A percentile compares a stretch with the other conserved stretches of the same genome.
Evolutionary conservation across 192 early-diverging fungal genomes (phyloP).

Genomic region (Mortierella alpina): DNA sequence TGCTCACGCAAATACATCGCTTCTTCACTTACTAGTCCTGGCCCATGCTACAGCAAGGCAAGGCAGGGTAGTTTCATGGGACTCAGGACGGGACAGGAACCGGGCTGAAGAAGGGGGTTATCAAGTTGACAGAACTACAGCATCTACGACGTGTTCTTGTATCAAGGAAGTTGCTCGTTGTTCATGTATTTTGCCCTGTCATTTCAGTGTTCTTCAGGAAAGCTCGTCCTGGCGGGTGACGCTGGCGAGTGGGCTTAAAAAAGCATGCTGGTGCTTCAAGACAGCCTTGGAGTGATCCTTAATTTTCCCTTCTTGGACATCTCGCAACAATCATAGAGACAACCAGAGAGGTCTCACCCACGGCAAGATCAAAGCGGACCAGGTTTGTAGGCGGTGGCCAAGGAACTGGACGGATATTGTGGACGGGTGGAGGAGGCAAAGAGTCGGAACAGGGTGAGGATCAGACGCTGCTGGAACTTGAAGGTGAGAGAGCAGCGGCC

Average conservation of each 20-base stretch:
- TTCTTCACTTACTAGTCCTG: too few species aligned
- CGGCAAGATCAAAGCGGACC: conserved; percentile 30
- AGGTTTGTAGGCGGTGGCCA: conserved; percentile 16
- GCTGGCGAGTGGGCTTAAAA: conserved; percentile 23
- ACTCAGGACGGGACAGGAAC: too few species aligned
- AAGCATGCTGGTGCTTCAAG: conserved; percentile 5
- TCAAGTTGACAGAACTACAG: too few species aligned
- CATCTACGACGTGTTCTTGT: too few species aligned
- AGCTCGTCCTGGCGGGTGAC: too few species aligned
- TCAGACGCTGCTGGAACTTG: conserved; percentile 27
- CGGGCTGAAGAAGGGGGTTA: too few species aligned
- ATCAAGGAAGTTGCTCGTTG: too few species aligned
- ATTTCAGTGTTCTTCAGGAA: too few species aligned
- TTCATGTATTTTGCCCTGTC: too few species aligned
- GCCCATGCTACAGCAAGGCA: too few species aligned
- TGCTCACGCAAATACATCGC: too few species aligned
- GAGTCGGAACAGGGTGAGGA: conserved; percentile 18
- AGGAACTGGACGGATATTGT: conserved; percentile 5
- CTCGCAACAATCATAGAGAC: conserved; percentile 36
- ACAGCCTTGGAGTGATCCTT: conserved; percentile 24
- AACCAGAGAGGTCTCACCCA: conserved; percentile 33
- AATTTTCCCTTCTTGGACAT: conserved; percentile 28
- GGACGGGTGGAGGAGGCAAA: conserved; percentile 1
- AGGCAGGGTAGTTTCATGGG: too few species aligned
- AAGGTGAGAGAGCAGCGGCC: conserved; percentile 31